phyloP scores from a whole-genome alignment of 257 asterid genomes.

The Plantago major region DNA sequence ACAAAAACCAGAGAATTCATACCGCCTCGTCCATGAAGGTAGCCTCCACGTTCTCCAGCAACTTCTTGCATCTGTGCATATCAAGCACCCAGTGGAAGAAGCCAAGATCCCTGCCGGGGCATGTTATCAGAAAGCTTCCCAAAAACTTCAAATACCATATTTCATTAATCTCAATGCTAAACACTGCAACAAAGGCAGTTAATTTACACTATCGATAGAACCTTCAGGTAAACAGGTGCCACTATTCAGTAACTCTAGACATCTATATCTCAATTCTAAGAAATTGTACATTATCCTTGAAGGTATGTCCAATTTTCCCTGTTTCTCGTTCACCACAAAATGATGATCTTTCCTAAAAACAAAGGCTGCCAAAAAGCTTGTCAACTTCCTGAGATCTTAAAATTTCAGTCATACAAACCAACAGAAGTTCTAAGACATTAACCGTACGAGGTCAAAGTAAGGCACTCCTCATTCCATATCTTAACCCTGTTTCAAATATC shows the following conservation, averaged over 20 bases:
- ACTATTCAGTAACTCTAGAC: neutral
- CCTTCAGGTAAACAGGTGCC: neutral
- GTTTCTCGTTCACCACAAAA: too few relatives aligned
- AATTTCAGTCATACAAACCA: too few relatives aligned
- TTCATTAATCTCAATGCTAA: neutral
- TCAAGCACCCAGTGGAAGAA: constrained; percentile 54
- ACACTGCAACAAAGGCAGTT: constrained; percentile 5
- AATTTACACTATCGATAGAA: neutral
- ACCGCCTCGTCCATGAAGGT: constrained; percentile 99
- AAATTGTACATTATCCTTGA: too few relatives aligned
- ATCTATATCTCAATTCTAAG: too few relatives aligned
- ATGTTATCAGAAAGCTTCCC: constrained; percentile 69
- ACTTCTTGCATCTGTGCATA: constrained; percentile 91
- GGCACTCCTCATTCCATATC: too few relatives aligned
- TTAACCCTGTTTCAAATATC: too few relatives aligned
- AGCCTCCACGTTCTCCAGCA: constrained; percentile 99
- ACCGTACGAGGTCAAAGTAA: too few relatives aligned
- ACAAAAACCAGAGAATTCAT: constrained; percentile 17
- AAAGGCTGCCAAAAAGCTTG: too few relatives aligned
- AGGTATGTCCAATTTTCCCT: too few relatives aligned
- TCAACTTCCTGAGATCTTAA: too few relatives aligned
- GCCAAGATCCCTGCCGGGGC: constrained; percentile 99
- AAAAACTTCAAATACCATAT: constrained; percentile 17
- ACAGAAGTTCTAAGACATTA: too few relatives aligned
- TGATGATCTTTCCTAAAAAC: too few relatives aligned